phyloP scores from a whole-genome alignment of 1,139 yeast genomes.

The Geotrichum citri-aurantii region DNA sequence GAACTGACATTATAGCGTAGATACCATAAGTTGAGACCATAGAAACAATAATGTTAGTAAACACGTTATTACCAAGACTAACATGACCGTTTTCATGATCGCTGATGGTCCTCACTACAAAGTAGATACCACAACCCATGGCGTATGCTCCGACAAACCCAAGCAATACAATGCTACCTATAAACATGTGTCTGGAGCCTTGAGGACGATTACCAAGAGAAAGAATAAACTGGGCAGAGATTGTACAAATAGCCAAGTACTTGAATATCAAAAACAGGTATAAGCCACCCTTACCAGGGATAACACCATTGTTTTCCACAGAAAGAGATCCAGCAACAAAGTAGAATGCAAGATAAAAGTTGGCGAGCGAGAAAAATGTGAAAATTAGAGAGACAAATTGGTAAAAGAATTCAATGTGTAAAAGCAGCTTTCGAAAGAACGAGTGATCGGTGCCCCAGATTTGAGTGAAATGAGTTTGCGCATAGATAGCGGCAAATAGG shows the following conservation, averaged over 20 bases:
- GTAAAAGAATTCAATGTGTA: slow-evolving; percentile 78
- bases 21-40: slow-evolving; percentile 82
- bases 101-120: slow-evolving; percentile 55
- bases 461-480: slow-evolving; percentile 70
- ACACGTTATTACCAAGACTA: slow-evolving; percentile 42
- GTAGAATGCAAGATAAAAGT: slow-evolving; percentile 85
- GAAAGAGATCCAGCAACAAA: slow-evolving; percentile 84
- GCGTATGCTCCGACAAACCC: slow-evolving; percentile 80
- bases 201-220: slow-evolving; percentile 97
- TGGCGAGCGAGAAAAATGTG: slow-evolving; percentile 85
- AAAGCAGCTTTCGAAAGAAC: slow-evolving; percentile 60
- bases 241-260: slow-evolving; percentile 70
- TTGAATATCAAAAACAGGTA: slow-evolving; percentile 72
- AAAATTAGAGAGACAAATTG: slow-evolving; percentile 71
- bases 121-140: slow-evolving; percentile 72
- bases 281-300: slow-evolving; percentile 66
- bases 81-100: slow-evolving; percentile 36
- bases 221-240: slow-evolving; percentile 79
- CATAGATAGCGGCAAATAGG: slow-evolving; percentile 87
- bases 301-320: slow-evolving; percentile 39
- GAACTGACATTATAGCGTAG: slow-evolving; percentile 67
- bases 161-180: slow-evolving; percentile 61
- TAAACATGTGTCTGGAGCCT: slow-evolving; percentile 72
- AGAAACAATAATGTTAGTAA: slow-evolving; percentile 75
- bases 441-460: slow-evolving; percentile 90